Base-by-base conservation (phyloP, 306 rosid genomes). In the Trichosanthes truncata region DNA sequence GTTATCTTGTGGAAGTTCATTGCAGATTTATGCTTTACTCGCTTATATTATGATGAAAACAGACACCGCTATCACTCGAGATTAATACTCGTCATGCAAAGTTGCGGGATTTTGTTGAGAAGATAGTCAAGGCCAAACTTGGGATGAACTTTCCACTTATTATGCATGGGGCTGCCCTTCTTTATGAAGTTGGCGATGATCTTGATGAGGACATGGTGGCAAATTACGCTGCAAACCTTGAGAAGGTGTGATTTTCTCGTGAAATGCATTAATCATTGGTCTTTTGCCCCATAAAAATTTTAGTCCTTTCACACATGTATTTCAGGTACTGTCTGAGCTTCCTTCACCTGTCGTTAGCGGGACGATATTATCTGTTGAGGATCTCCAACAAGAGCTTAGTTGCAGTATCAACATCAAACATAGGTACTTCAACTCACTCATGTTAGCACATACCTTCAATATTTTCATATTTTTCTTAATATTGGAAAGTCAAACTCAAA, bases 121-220 rank as follows among this genome's bases (percentile, higher is more conserved):
- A 91, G 90, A 87, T 96, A 71, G 90, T 96, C 79, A 96, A 83
- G 86, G 86, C 93, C 82, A 90, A 83, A 89, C 98, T 96, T 62
- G 99, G 98, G 80, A 96, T 96, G 97, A 89, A 77, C 86, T 83
- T 87, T 71, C 99, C 99, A 12, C 86, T 89, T 80, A 85, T 96
- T 80, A 92, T 96, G 98, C 89, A 89, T 49, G 89, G 93, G 41
- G 20, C 96, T 25, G 82, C 87, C 74, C 87, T 96, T 79, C 96
- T 96, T 72, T 96, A 93, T 80, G 99, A 96, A 88, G 90, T 89
- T 67, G 99, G 99, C 59, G 99, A 96, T 76, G 97, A 91, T 85
- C 90, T 93, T 83, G 99, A 96, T 77, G 88, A 87, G 1, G 89
- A 78, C 83, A 89, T 93, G 98, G 86, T 82, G 9, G 85, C 91